These are phyloP conservation scores for Aspergillus fijiensis DNA, from an alignment of 2,329 filamentous ascomycete species.

Conservation along the genomic window DNA sequence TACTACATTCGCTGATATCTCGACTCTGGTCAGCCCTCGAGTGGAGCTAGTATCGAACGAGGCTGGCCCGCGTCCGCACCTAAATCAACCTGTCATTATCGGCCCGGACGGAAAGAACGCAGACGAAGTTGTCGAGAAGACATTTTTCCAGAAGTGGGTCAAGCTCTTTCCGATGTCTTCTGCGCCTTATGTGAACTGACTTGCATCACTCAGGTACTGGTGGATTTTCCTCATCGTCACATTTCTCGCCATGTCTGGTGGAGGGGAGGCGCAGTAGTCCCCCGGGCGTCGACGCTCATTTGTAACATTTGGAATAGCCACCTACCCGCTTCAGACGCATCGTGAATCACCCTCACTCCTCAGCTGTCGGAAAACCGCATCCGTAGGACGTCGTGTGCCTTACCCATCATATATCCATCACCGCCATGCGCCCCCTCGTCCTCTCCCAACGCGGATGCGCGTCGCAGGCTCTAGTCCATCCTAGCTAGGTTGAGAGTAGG, in stretches of 20 bases:
- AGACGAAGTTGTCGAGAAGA: constrained; percentile 44
- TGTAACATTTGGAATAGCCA: neutral
- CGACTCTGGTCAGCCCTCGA: constrained; percentile 19
- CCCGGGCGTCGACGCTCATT: neutral
- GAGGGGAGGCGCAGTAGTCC: constrained; percentile 33
- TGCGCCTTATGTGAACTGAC: constrained; percentile 8
- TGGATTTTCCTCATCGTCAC: constrained; percentile 46
- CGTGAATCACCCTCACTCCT: no score
- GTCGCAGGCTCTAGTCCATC: neutral
- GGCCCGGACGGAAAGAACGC: constrained; percentile 39
- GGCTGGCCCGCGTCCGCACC: constrained; percentile 37
- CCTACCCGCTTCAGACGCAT: neutral
- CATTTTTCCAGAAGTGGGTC: constrained; percentile 46
- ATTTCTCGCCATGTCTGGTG: constrained; percentile 44
- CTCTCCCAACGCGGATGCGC: neutral
- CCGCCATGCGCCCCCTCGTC: neutral
- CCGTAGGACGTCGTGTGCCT: neutral
- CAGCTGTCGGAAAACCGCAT: neutral
- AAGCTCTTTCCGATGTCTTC: neutral
- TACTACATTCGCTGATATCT: constrained; percentile 17
- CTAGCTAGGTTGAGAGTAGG: neutral
- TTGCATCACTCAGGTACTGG: constrained; percentile 43
- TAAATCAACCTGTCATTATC: constrained; percentile 43
- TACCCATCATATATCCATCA: neutral
- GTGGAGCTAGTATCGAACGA: constrained; percentile 37